Percentiles rank a stretch among this genome's conserved stretches.
Evolutionary conservation across 371 early-diverging fungal genomes (phyloP).

Genomic region (Zychaea mexicana): DNA sequence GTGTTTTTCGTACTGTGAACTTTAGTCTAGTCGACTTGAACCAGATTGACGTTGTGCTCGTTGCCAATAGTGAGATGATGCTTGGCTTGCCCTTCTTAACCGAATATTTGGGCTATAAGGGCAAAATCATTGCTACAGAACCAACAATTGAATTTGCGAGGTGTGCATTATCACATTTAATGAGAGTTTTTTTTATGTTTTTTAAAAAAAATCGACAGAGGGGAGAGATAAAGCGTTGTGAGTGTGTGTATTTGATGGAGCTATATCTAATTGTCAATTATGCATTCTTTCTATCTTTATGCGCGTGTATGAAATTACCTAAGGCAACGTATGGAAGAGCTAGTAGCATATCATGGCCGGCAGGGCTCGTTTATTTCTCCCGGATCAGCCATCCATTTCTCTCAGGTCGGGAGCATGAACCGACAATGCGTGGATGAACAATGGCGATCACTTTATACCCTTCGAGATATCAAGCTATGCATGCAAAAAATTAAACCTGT

Average conservation of each 20-base stretch:
- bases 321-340: conserved; percentile 70
- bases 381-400: conserved; percentile 10
- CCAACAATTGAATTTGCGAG: conserved; percentile 79
- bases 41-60: conserved; percentile 74
- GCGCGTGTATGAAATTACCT: no score
- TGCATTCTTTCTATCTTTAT: no score
- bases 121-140: conserved; percentile 81
- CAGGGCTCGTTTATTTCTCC: conserved; percentile 22
- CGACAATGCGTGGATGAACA: neutral
- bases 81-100: conserved; percentile 83
- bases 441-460: conserved; percentile 5
- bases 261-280: no score
- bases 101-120: conserved; percentile 82
- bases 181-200: neutral
- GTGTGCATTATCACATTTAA: conserved; percentile 15
- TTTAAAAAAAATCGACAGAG: no score
- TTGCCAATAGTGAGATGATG: conserved; percentile 76
- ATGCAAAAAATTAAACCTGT: conserved; percentile 5
- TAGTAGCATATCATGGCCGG: conserved; percentile 57
- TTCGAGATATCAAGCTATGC: neutral
- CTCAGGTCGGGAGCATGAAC: neutral
- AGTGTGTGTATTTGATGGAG: no score
- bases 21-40: conserved; percentile 57
- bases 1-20: conserved; percentile 53
- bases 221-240: no score